Percentiles rank a stretch among this genome's conserved stretches.
Evolutionary conservation across 352 stramenopile species (phyloP).

Genomic region (Phytophthora chlamydospora): DNA sequence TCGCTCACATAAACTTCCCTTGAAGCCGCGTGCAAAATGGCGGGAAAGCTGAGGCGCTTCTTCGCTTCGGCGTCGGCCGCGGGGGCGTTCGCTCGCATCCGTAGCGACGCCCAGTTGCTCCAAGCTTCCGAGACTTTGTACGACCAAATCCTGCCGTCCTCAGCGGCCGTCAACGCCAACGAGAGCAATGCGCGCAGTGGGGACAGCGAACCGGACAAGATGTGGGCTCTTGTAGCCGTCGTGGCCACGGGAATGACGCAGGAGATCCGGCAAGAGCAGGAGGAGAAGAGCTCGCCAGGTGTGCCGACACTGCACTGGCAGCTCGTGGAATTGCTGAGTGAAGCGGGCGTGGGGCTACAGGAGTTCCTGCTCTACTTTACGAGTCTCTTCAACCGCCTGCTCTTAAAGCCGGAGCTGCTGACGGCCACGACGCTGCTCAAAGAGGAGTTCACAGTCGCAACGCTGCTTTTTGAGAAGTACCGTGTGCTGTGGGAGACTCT

Average conservation of each 20-base stretch:
- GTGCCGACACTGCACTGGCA: conserved; percentile 28
- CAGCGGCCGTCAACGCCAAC: conserved; percentile 12
- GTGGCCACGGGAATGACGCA: conserved; percentile 49
- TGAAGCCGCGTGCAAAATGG: conserved; percentile 41
- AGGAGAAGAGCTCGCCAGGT: conserved; percentile 5
- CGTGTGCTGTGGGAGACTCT: conserved; percentile 63
- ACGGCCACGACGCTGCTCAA: conserved; percentile 76
- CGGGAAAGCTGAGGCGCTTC: conserved; percentile 43
- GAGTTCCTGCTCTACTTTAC: conserved; percentile 76
- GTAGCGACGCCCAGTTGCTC: conserved; percentile 32
- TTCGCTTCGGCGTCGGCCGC: conserved; percentile 15
- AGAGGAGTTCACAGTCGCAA: conserved; percentile 78
- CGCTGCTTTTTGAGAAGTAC: conserved; percentile 83
- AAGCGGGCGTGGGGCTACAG: conserved; percentile 62
- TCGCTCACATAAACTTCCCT: conserved; percentile 12
- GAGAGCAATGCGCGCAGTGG: conserved; percentile 29
- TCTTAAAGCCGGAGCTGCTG: conserved; percentile 76
- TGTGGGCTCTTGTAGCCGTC: conserved; percentile 57
- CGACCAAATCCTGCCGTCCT: conserved; percentile 42
- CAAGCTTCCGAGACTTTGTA: conserved; percentile 45
- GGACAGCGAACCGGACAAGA: conserved; percentile 35
- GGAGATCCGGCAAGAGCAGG: conserved; percentile 45
- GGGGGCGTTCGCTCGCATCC: conserved; percentile 34
- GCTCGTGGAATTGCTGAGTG: conserved; percentile 47
- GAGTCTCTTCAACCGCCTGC: conserved; percentile 80